Conservation (phyloP, 352 stramenopile genomes). For the Phytophthora citrophthora region DNA sequence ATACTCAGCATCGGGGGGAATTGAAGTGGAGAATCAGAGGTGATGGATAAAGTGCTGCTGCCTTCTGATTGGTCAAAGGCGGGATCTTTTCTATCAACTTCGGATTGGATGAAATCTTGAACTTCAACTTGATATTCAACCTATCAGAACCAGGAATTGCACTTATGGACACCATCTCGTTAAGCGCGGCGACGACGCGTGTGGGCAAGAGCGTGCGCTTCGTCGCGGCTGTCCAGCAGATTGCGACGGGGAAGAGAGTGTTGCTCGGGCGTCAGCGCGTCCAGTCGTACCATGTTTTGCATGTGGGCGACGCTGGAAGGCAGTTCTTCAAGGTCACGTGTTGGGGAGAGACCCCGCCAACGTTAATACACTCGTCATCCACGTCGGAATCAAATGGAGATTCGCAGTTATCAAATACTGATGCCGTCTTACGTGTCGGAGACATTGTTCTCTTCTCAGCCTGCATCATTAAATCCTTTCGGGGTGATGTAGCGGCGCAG, state of each 20-base stretch:
- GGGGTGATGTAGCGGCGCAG: constrained; percentile 62
- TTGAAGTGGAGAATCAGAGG: constrained; percentile 39
- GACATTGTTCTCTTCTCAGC: constrained; percentile 67
- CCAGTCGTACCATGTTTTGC: constrained; percentile 49
- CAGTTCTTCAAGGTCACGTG: constrained; percentile 66
- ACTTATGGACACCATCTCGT: constrained; percentile 27
- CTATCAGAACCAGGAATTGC: neutral
- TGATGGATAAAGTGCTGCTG: neutral
- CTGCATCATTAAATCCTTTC: constrained; percentile 52
- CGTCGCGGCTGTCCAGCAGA: constrained; percentile 57
- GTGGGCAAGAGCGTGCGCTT: constrained; percentile 47
- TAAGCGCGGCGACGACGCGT: constrained; percentile 28
- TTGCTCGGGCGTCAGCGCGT: constrained; percentile 40
- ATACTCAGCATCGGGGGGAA: constrained; percentile 19
- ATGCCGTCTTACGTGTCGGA: constrained; percentile 46
- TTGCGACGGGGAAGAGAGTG: constrained; percentile 38
- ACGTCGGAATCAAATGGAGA: constrained; percentile 9
- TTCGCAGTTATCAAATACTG: constrained; percentile 21
- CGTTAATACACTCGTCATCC: constrained; percentile 27
- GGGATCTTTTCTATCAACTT: constrained; percentile 16
- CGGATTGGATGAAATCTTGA: constrained; percentile 17
- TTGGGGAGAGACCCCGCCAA: constrained; percentile 53
- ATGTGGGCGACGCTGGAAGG: constrained; percentile 49
- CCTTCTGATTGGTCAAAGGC: constrained; percentile 24
- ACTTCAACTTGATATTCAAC: constrained; percentile 31